phyloP scores from a whole-genome alignment of 352 stramenopile genomes.

The Globisporangium barbulae region DNA sequence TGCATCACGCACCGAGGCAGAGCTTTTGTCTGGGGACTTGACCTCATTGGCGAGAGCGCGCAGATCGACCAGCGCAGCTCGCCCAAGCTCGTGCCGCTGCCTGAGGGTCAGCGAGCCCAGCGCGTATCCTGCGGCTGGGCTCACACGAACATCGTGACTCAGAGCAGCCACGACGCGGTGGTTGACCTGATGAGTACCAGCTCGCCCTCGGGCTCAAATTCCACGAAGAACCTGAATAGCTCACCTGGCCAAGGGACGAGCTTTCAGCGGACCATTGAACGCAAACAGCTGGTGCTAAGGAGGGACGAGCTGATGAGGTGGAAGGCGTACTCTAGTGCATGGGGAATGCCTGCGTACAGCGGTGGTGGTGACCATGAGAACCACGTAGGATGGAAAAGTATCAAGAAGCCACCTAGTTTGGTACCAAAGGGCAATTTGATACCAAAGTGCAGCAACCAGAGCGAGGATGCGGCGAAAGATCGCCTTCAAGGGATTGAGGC shows the following conservation, averaged over 20 bases:
- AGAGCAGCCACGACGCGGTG: constrained; percentile 11
- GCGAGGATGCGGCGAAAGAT: not conserved
- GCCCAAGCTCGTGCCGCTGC: constrained; percentile 29
- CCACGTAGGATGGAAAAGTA: not conserved
- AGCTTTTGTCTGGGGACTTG: constrained; percentile 61
- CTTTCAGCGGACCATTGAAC: constrained; percentile 13
- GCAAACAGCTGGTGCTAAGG: constrained; percentile 12
- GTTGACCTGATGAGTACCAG: not conserved
- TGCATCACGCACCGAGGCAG: constrained; percentile 44
- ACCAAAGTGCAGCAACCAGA: constrained; percentile 1
- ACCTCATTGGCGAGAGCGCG: constrained; percentile 42
- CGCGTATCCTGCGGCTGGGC: constrained; percentile 63
- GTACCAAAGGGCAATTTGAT: not conserved
- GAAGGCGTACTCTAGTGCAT: constrained; percentile 2
- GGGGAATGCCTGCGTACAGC: not conserved
- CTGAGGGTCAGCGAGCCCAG: constrained; percentile 33
- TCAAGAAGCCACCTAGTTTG: not conserved
- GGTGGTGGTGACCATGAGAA: not conserved
- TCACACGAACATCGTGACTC: constrained; percentile 61
- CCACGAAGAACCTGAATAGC: not conserved
- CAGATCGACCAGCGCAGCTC: constrained; percentile 35
- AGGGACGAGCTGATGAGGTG: constrained; percentile 10
- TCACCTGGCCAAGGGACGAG: not conserved
- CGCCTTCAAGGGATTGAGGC: not conserved
- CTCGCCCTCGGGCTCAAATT: not conserved